phyloP scores from a whole-genome alignment of 805 yeast genomes.

The Saccharomycopsis fermentans region DNA sequence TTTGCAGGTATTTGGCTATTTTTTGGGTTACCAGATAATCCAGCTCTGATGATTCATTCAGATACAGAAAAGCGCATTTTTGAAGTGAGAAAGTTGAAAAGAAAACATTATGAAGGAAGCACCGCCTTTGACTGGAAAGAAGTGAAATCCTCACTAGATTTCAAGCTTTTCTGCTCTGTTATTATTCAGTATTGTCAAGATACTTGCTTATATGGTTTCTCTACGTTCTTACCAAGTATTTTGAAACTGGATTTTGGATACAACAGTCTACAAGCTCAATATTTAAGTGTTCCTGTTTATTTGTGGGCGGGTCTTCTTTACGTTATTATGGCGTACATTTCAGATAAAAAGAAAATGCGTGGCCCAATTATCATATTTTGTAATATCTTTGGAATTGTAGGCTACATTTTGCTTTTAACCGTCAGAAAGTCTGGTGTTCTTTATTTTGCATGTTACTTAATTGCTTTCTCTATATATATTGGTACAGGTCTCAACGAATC shows the following conservation, averaged over 20 bases:
- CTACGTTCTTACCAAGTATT: conserved; percentile 33
- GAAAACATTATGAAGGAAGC: conserved; percentile 29
- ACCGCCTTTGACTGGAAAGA: conserved; percentile 26
- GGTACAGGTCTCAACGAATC: conserved; percentile 32
- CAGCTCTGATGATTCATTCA: conserved; percentile 31
- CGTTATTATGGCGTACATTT: conserved; percentile 22
- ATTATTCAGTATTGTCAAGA: conserved; percentile 38
- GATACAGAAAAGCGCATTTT: conserved; percentile 31
- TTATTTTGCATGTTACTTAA: conserved; percentile 30
- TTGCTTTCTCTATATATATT: conserved; percentile 29
- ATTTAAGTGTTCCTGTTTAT: conserved; percentile 33
- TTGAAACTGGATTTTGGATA: conserved; percentile 25
- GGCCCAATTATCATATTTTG: conserved; percentile 26
- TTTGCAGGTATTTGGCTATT: conserved; percentile 27
- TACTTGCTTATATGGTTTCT: conserved; percentile 32
- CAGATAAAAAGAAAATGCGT: conserved; percentile 27
- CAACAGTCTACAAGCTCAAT: conserved; percentile 27
- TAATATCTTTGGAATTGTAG: conserved; percentile 25
- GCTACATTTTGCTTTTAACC: conserved; percentile 27
- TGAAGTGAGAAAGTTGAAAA: conserved; percentile 27
- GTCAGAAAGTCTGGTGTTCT: conserved; percentile 25
- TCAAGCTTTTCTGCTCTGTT: conserved; percentile 28
- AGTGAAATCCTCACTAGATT: conserved; percentile 29
- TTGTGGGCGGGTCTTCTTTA: conserved; percentile 26
- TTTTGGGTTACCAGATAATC: conserved; percentile 31